These are phyloP conservation scores for Venturia nashicola DNA, from an alignment of 2,329 filamentous ascomycete species.

Conservation along the genomic window DNA sequence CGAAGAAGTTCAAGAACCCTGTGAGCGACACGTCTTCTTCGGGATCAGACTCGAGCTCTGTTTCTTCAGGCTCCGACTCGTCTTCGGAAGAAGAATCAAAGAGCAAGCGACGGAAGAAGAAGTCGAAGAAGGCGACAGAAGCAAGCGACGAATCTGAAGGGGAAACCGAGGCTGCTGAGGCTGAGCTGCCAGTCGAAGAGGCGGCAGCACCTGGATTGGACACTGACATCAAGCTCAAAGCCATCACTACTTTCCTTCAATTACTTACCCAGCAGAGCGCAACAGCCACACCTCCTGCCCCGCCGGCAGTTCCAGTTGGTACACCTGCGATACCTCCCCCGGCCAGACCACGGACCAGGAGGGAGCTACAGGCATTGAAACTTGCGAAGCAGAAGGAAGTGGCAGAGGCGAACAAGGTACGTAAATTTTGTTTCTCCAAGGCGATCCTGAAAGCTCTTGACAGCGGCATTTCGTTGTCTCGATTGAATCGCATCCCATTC, in stretches of 20 bases:
- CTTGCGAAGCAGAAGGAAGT: not conserved
- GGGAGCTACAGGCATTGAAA: not conserved
- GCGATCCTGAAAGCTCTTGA: not conserved
- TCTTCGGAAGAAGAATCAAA: constrained; percentile 10
- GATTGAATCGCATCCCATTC: not conserved
- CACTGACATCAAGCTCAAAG: not conserved
- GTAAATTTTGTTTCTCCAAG: not conserved
- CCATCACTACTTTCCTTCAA: not conserved
- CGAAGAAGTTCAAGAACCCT: constrained; percentile 14
- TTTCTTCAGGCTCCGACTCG: constrained; percentile 9
- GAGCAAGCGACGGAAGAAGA: constrained; percentile 13
- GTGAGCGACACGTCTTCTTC: constrained; percentile 11
- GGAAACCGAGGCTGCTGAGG: not conserved
- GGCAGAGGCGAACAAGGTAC: not conserved
- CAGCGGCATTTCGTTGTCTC: not conserved
- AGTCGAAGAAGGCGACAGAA: constrained; percentile 10
- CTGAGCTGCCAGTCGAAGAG: not conserved
- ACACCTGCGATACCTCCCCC: not conserved
- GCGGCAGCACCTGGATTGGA: not conserved
- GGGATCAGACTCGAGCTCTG: constrained; percentile 10
- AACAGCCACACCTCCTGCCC: not conserved
- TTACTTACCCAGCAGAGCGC: not conserved
- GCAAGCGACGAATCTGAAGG: constrained; percentile 13
- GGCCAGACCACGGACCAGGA: not conserved
- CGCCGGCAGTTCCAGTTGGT: not conserved